Conservation (phyloP, 2,329 filamentous ascomycete genomes). For the Claviceps spartinae region DNA sequence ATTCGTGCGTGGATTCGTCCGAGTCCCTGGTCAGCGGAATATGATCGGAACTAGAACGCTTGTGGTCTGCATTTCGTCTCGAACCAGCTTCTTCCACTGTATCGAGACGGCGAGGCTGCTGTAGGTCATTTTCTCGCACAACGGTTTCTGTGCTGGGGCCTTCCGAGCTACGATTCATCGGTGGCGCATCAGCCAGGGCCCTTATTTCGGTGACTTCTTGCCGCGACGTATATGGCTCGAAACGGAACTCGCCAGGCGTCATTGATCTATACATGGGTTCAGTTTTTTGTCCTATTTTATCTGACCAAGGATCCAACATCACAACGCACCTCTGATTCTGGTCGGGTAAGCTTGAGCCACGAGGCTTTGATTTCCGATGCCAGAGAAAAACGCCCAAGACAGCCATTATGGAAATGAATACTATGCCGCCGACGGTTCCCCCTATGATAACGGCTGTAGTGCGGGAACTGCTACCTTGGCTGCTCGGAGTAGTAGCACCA, state of each 20-base stretch:
- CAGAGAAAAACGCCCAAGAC: constrained; percentile 30
- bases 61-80: constrained; percentile 12
- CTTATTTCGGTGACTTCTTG: constrained; percentile 14
- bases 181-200: constrained; percentile 1
- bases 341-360: background rate
- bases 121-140: background rate
- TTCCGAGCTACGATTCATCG: constrained; percentile 5
- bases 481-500: constrained; percentile 15
- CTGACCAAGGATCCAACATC: background rate
- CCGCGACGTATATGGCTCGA: constrained; percentile 17
- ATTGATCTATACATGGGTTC: constrained; percentile 17
- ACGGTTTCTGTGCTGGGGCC: constrained; percentile 3
- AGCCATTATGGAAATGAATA: constrained; percentile 28
- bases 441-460: constrained; percentile 38
- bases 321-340: constrained; percentile 27
- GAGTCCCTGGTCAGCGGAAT: constrained; percentile 27
- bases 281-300: background rate
- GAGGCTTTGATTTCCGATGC: constrained; percentile 17
- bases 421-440: constrained; percentile 38
- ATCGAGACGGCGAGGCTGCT: constrained; percentile 1
- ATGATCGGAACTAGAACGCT: constrained; percentile 19
- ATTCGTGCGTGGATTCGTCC: constrained; percentile 32
- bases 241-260: constrained; percentile 12
- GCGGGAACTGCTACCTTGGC: constrained; percentile 16
- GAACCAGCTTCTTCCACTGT: constrained; percentile 6